Conservation (phyloP, 305 asterid genomes). For the Withania somnifera region DNA sequence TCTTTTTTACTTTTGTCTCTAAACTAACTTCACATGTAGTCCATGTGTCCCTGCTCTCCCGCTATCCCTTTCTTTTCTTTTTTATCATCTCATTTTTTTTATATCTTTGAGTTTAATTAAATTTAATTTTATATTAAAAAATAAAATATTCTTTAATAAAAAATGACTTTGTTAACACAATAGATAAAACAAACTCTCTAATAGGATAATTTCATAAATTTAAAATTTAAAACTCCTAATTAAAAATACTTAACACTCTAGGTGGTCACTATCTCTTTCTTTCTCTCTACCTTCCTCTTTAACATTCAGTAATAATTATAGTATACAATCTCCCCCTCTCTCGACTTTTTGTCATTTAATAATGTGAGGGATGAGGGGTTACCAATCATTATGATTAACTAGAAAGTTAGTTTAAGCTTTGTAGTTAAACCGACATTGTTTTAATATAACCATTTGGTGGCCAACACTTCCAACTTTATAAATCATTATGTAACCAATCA, state of each 20-base stretch:
- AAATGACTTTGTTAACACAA: too few relatives aligned
- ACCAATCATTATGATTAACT: neutral
- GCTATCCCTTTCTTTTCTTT: neutral
- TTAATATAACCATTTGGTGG: neutral
- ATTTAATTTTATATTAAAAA: too few relatives aligned
- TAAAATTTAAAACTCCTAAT: too few relatives aligned
- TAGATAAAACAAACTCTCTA: too few relatives aligned
- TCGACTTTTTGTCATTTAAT: neutral
- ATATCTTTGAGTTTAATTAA: too few relatives aligned
- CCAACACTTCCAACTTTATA: neutral
- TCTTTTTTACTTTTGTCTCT: conserved; percentile 48
- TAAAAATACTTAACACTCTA: too few relatives aligned
- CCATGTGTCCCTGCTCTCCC: conserved; percentile 17
- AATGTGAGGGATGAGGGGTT: neutral
- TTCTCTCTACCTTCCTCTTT: conserved; percentile 12
- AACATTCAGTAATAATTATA: neutral
- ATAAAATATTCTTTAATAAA: too few relatives aligned
- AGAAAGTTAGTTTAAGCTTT: neutral
- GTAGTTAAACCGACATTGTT: neutral
- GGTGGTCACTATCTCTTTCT: neutral
- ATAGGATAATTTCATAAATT: too few relatives aligned
- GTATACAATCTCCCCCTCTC: neutral
- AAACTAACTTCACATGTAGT: conserved; percentile 57
- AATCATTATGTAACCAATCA: too few relatives aligned
- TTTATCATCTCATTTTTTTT: too few relatives aligned